Percentiles rank a stretch among this genome's conserved stretches.
Conservation (phyloP, 495 filamentous ascomycete species). For the Cryomyces minteri region DNA sequence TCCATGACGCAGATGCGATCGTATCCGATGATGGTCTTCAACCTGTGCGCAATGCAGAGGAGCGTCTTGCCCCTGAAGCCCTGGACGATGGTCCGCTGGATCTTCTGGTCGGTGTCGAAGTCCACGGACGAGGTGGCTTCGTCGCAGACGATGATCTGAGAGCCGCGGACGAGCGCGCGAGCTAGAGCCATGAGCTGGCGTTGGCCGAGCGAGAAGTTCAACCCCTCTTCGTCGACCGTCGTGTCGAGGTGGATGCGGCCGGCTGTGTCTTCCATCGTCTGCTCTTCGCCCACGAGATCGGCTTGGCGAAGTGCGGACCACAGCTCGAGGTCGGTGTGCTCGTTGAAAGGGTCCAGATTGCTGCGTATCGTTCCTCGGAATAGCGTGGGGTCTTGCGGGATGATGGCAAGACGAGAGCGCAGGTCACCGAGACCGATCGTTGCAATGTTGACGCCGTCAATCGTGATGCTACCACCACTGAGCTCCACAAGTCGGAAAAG, state of each 20-base stretch:
- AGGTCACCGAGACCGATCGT: slow-evolving; percentile 74
- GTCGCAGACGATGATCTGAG: slow-evolving; percentile 88
- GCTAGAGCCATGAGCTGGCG: slow-evolving; percentile 91
- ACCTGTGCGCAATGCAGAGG: slow-evolving; percentile 84
- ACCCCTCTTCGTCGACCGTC: slow-evolving; percentile 77
- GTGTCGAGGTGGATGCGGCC: slow-evolving; percentile 64
- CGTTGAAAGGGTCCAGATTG: slow-evolving; percentile 83
- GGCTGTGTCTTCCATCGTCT: slow-evolving; percentile 24
- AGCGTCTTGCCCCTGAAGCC: slow-evolving; percentile 82
- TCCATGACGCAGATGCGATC: slow-evolving; percentile 97
- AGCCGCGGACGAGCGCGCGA: slow-evolving; percentile 67
- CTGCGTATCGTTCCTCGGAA: slow-evolving; percentile 81
- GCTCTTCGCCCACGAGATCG: slow-evolving; percentile 45
- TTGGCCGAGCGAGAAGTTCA: slow-evolving; percentile 94
- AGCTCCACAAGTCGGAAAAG: slow-evolving; percentile 84
- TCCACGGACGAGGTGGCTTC: slow-evolving; percentile 88
- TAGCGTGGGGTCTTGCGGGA: slow-evolving; percentile 89
- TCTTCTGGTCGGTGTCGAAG: slow-evolving; percentile 91
- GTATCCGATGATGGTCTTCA: slow-evolving; percentile 85
- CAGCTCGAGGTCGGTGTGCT: slow-evolving; percentile 72
- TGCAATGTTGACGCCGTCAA: slow-evolving; percentile 80
- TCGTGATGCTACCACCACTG: slow-evolving; percentile 63
- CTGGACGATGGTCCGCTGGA: slow-evolving; percentile 73
- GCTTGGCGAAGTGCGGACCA: slow-evolving; percentile 75
- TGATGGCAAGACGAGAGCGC: slow-evolving; percentile 77